A percentile compares a stretch with the other conserved stretches of the same genome.
Evolutionary conservation across 306 rosid species (phyloP).

Genomic region (Bauhinia variegata): DNA sequence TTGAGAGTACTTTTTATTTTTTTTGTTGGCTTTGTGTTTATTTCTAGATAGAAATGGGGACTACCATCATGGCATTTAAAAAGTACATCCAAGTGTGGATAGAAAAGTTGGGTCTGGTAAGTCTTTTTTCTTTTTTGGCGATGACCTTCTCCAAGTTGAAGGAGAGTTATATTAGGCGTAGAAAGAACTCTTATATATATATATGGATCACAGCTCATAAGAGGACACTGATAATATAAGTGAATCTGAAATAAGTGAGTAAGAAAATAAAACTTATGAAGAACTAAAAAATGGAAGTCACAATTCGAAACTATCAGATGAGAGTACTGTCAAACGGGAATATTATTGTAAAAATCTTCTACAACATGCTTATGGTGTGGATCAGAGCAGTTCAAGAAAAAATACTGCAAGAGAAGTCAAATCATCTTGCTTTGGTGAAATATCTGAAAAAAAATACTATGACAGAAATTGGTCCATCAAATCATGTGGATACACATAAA

Average conservation of each 20-base stretch:
- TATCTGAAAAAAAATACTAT: slow-evolving; percentile 66
- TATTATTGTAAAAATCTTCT: slow-evolving; percentile 66
- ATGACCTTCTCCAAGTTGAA: too few relatives aligned
- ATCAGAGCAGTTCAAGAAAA: slow-evolving; percentile 76
- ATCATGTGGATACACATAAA: slow-evolving; percentile 43
- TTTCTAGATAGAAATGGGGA: too few relatives aligned
- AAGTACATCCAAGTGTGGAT: too few relatives aligned
- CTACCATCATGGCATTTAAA: too few relatives aligned
- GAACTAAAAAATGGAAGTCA: slow-evolving; percentile 66
- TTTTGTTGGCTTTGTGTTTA: too few relatives aligned
- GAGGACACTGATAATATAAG: slow-evolving; percentile 58
- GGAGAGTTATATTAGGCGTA: slow-evolving; percentile 30
- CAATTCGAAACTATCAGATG: slow-evolving; percentile 57
- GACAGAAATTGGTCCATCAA: slow-evolving; percentile 51
- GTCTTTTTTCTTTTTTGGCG: too few relatives aligned
- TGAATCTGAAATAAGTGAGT: slow-evolving; percentile 63
- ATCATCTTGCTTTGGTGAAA: slow-evolving; percentile 75
- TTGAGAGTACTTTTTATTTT: too few relatives aligned
- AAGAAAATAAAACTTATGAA: slow-evolving; percentile 57
- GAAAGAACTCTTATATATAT: slow-evolving; percentile 55
- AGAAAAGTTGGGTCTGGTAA: too few relatives aligned
- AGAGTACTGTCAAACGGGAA: slow-evolving; percentile 55
- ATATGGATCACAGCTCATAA: slow-evolving; percentile 47
- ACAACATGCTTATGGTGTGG: slow-evolving; percentile 93
- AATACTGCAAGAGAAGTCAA: slow-evolving; percentile 74